Evolutionary conservation across 1,284 basidiomycete genomes (phyloP), one percentile per base, ranked within the genome.

Genomic region (Austroboletus novae-zelandiae): DNA sequence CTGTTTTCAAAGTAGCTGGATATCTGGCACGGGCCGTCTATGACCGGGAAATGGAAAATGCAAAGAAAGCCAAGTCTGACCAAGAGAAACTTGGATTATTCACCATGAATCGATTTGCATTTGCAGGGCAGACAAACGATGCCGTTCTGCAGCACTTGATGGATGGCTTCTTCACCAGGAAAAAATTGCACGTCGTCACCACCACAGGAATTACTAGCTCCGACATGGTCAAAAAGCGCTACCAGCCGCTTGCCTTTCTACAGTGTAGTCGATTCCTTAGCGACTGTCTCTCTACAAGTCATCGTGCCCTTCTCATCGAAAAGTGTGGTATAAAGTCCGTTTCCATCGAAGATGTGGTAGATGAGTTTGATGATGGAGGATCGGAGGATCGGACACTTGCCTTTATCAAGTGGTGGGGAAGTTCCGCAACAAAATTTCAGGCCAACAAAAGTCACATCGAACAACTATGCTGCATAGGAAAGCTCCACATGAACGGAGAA

Each of bases 81-180:
- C 76, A 71, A 18, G 70, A 67, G 14, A 77, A 86, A n/a, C 15
- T 41, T 14, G 88, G 84, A 8, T 71, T 94, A 14, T 92, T 95
- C 61, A 82, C 86, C 6, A 78, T 98, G 57, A 82, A 82, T 53
- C 92, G 95, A 73, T 94, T 98, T 75, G 86, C 88, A 2, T 96
- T 92, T 66, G 77, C 84, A 51, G 70, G 79, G 0, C 94, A 93
- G 0, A 91, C 90, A 0, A 91, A 91, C 0, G 65, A 81, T 1
- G 80, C 89, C 37, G 90, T 98, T 14, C 86, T 89, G 0, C 71
- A 74, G 18, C 71, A 84, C 18, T 76, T 97, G 52, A 88, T 94
- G 67, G 74, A 79, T 0, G 82, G 86, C 1, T 98, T 98, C 71
- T 98, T 96, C 65, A 68, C 75, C 1, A 36, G 54, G 0, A 55